phyloP scores from a whole-genome alignment of 2,329 filamentous ascomycete genomes.

The Sordariomycetes sp. region DNA sequence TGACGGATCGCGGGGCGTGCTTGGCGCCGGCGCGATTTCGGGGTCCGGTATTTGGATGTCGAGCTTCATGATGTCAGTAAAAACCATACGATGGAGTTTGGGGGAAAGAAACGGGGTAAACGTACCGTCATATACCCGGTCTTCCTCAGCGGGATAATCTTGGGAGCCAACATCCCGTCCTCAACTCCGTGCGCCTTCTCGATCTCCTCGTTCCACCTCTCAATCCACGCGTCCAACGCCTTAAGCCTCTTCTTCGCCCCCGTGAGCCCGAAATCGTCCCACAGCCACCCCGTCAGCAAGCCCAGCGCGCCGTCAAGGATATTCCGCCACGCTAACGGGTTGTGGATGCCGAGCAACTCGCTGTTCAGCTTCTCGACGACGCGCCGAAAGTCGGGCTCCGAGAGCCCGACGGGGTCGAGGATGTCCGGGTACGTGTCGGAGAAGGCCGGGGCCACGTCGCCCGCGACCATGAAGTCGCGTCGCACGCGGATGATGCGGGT shows the following conservation, averaged over 20 bases:
- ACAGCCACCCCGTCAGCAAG: constrained; percentile 81
- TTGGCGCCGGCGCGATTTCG: constrained; percentile 48
- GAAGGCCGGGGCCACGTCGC: constrained; percentile 85
- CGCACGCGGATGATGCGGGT: constrained; percentile 88
- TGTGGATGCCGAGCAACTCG: constrained; percentile 66
- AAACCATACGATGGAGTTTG: background rate
- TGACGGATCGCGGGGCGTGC: constrained; percentile 24
- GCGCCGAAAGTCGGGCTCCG: constrained; percentile 76
- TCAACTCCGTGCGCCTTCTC: constrained; percentile 42
- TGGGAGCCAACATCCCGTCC: constrained; percentile 44
- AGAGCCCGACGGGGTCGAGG: constrained; percentile 69
- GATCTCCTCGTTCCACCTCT: constrained; percentile 73
- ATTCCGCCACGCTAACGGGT: constrained; percentile 67
- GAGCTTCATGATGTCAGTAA: constrained; percentile 33
- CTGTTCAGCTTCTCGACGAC: constrained; percentile 76
- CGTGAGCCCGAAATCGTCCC: constrained; percentile 80
- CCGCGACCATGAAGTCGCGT: constrained; percentile 82
- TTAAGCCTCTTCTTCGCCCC: constrained; percentile 62
- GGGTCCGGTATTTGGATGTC: constrained; percentile 77
- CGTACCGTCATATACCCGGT: constrained; percentile 81
- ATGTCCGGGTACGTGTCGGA: constrained; percentile 96
- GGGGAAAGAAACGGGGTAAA: constrained; percentile 6
- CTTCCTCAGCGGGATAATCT: constrained; percentile 65
- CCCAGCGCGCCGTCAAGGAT: constrained; percentile 72
- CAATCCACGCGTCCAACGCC: constrained; percentile 68